Conservation (phyloP, 345 rosid species). For the Rhodamnia rubescens region DNA sequence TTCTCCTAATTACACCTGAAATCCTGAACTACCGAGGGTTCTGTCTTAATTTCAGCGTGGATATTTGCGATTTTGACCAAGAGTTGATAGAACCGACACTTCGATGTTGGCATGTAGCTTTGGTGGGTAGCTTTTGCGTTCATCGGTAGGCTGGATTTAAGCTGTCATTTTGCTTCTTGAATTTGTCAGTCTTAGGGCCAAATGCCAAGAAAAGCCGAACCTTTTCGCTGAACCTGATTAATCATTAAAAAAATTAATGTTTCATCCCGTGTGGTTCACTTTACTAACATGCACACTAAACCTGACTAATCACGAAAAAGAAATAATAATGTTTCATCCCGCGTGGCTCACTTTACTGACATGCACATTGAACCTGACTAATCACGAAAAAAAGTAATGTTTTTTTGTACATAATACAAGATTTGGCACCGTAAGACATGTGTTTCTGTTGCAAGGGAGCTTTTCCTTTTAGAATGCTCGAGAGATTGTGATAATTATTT, state of each 20-base stretch:
- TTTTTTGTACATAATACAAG: not conserved
- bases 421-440: not conserved
- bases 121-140: not conserved
- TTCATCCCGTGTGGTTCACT: fast-evolving
- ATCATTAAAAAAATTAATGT: no score
- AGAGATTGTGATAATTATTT: not conserved
- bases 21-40: not conserved
- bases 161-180: not conserved
- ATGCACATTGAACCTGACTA: not conserved
- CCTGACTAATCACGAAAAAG: not conserved
- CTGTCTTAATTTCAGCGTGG: no score
- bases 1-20: not conserved
- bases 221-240: not conserved
- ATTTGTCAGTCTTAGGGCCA: no score
- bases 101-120: not conserved
- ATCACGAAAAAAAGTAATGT: not conserved
- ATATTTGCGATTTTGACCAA: not conserved
- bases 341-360: fast-evolving
- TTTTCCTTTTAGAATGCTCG: not conserved
- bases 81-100: not conserved
- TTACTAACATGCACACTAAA: not conserved
- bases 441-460: not conserved
- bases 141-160: not conserved
- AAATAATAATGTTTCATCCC: fast-evolving
- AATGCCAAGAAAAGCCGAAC: not conserved